Conservation (phyloP, 2,329 filamentous ascomycete species). For the Parafenestella ontariensis region DNA sequence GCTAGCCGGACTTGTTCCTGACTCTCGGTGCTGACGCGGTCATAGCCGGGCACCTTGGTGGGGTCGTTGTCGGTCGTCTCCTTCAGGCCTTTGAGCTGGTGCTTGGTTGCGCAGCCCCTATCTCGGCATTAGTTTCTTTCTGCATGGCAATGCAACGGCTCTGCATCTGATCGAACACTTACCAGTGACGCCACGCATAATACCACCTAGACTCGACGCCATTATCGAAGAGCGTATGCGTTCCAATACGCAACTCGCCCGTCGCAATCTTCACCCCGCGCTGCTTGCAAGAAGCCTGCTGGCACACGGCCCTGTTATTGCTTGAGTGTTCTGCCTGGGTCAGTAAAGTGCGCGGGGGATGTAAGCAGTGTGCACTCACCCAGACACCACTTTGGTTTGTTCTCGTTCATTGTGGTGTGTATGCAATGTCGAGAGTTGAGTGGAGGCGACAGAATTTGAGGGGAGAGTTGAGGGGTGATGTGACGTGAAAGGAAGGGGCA, state of each 20-base stretch:
- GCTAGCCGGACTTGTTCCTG: constrained; percentile 76
- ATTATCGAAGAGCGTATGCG: constrained; percentile 65
- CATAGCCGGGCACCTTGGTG: constrained; percentile 76
- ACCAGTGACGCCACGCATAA: constrained; percentile 81
- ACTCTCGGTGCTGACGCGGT: constrained; percentile 71
- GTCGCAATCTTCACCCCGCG: constrained; percentile 67
- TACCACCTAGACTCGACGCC: constrained; percentile 65
- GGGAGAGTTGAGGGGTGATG: background rate
- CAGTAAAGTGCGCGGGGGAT: too few relatives aligned
- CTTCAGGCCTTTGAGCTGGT: constrained; percentile 70
- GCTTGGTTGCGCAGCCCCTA: constrained; percentile 88
- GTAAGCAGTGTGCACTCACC: constrained; percentile 4
- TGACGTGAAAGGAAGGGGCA: background rate
- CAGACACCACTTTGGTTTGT: constrained; percentile 22
- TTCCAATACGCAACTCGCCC: constrained; percentile 78
- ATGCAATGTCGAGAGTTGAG: background rate
- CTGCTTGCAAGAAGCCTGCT: constrained; percentile 75
- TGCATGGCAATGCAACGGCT: too few relatives aligned
- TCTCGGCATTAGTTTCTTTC: background rate
- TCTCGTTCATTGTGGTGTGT: background rate
- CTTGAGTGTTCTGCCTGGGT: constrained; percentile 15
- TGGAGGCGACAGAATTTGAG: background rate
- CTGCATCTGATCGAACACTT: too few relatives aligned
- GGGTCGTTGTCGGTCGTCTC: constrained; percentile 63
- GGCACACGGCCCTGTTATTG: constrained; percentile 56